phyloP scores from a whole-genome alignment of 176 grass and related monocot species.

The Lolium multiflorum region DNA sequence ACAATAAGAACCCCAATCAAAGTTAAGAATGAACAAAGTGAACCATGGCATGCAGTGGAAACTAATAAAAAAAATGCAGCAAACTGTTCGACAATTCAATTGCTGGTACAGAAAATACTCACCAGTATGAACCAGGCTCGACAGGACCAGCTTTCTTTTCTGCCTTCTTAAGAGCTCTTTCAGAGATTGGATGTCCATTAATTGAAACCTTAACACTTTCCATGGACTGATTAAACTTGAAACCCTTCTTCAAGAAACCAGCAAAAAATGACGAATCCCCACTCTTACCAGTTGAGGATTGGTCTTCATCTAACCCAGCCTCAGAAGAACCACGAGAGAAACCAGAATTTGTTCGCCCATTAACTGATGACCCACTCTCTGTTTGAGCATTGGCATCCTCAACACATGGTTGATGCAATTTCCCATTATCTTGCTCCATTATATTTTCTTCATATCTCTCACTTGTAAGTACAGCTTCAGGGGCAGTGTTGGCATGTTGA shows the following conservation, averaged over 20 bases:
- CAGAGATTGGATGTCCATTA: constrained; percentile 90
- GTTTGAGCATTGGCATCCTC: constrained; percentile 49
- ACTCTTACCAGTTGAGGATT: constrained; percentile 58
- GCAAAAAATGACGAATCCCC: constrained; percentile 83
- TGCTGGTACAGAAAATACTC: constrained; percentile 39
- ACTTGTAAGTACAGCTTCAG: constrained; percentile 44
- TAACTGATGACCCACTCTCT: constrained; percentile 68
- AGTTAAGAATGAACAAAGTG: constrained; percentile 17
- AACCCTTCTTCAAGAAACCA: constrained; percentile 79
- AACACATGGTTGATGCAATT: constrained; percentile 34
- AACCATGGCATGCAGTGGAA: constrained; percentile 10
- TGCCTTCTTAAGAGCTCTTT: constrained; percentile 85
- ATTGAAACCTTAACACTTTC: constrained; percentile 77
- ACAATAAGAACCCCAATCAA: neutral
- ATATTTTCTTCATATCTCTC: constrained; percentile 39
- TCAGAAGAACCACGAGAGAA: constrained; percentile 76
- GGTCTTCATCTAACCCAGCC: constrained; percentile 70
- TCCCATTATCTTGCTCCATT: constrained; percentile 41
- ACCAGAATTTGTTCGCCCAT: constrained; percentile 62
- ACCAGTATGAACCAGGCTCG: constrained; percentile 94
- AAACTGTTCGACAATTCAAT: constrained; percentile 11
- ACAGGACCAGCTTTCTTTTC: constrained; percentile 91
- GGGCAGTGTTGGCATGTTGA: constrained; percentile 28
- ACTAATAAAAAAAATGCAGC: constrained; percentile 20
- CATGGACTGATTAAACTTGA: constrained; percentile 73